phyloP scores from a whole-genome alignment of 352 stramenopile species.

The Phytopythium sindhum region DNA sequence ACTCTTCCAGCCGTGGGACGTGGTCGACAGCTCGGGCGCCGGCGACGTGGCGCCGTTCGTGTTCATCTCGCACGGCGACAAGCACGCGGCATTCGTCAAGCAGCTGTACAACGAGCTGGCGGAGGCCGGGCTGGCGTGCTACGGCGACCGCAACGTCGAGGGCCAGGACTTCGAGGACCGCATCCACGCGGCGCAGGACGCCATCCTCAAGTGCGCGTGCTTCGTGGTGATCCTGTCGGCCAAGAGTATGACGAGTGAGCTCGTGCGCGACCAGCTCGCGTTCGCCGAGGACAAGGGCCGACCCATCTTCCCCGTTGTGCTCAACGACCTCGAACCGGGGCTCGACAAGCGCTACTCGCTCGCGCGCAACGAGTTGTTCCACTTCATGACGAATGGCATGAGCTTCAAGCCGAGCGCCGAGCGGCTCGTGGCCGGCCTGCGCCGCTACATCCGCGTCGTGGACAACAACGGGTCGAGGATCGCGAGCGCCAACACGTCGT shows the following conservation, averaged over 20 bases:
- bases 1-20: slow-evolving; percentile 63
- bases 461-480: slow-evolving; percentile 25
- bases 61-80: slow-evolving; percentile 78
- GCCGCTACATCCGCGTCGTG: slow-evolving; percentile 25
- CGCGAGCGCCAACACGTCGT: slow-evolving; percentile 36
- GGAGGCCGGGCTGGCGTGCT: slow-evolving; percentile 50
- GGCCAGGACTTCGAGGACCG: slow-evolving; percentile 64
- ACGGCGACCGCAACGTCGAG: slow-evolving; percentile 61
- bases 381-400: slow-evolving; percentile 74
- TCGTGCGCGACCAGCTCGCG: slow-evolving; percentile 78
- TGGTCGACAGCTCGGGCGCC: slow-evolving; percentile 17
- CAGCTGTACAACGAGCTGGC: slow-evolving; percentile 61
- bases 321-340: slow-evolving; percentile 70
- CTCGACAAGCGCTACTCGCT: slow-evolving; percentile 84
- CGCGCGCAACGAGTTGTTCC: slow-evolving; percentile 71
- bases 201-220: slow-evolving; percentile 71
- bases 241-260: slow-evolving; percentile 64
- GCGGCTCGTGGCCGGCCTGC: slow-evolving; percentile 37
- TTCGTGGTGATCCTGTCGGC: slow-evolving; percentile 79
- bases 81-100: slow-evolving; percentile 64
- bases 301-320: slow-evolving; percentile 75
- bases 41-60: slow-evolving; percentile 45
- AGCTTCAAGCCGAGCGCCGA: slow-evolving; percentile 68
- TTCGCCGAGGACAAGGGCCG: slow-evolving; percentile 84
- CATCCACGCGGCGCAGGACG: slow-evolving; percentile 75